A percentile compares a stretch with the other conserved stretches of the same genome.
Evolutionary conservation across 2,329 filamentous ascomycete genomes (phyloP).

Genomic region (Didymella sp.): DNA sequence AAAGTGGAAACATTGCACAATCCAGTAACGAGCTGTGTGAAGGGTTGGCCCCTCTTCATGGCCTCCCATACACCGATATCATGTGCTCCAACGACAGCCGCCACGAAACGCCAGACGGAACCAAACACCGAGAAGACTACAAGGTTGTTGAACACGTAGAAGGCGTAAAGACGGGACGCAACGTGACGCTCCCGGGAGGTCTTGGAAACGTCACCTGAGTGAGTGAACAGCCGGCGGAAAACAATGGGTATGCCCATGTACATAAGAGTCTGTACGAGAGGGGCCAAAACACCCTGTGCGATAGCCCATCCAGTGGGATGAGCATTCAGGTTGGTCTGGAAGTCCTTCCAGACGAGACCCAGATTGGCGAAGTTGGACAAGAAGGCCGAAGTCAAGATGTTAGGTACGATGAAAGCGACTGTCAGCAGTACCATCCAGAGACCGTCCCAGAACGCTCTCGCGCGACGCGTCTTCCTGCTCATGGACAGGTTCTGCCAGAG

Average conservation of each 20-base stretch:
- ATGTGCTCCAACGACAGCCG: conserved; percentile 65
- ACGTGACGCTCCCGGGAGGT: conserved; percentile 92
- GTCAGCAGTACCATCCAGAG: conserved; percentile 84
- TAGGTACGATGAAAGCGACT: conserved; percentile 84
- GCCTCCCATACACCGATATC: conserved; percentile 68
- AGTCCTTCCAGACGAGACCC: conserved; percentile 79
- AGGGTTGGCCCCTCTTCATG: conserved; percentile 70
- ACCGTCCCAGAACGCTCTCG: conserved; percentile 78
- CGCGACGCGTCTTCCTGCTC: conserved; percentile 69
- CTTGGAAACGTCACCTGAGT: conserved; percentile 88
- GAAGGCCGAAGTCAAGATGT: conserved; percentile 93
- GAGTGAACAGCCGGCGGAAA: conserved; percentile 84
- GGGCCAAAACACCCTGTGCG: conserved; percentile 89
- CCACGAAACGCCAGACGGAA: conserved; percentile 78
- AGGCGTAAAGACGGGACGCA: conserved; percentile 87
- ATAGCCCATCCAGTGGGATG: conserved; percentile 79
- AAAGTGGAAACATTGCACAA: conserved; percentile 85
- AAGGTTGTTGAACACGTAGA: conserved; percentile 97
- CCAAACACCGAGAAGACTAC: conserved; percentile 93
- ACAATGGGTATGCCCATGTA: conserved; percentile 87
- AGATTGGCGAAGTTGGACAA: conserved; percentile 84
- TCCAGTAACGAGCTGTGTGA: conserved; percentile 70
- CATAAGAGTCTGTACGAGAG: conserved; percentile 82
- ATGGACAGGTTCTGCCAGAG: conserved; percentile 94
- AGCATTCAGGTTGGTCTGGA: conserved; percentile 68